A percentile compares a stretch with the other conserved stretches of the same genome.
These are phyloP conservation scores for Avicennia marina DNA, from an alignment of 257 asterid species.

Conservation along the genomic window DNA sequence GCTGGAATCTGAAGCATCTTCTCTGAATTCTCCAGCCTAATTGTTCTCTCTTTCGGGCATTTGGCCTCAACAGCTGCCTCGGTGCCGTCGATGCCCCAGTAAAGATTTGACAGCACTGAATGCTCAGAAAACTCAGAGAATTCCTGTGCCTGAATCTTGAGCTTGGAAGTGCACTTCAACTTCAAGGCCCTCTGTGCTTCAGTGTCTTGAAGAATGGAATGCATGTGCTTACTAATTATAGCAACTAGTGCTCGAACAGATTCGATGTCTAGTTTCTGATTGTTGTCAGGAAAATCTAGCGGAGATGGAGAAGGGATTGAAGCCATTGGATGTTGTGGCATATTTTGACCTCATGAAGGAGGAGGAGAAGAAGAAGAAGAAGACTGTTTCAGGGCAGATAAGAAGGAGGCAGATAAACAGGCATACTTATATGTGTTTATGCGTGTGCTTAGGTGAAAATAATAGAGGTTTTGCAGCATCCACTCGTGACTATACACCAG, in stretches of 20 bases:
- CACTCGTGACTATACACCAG: constrained; percentile 41
- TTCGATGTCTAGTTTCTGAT: constrained; percentile 45
- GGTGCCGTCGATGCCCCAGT: constrained; percentile 64
- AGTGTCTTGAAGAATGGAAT: constrained; percentile 28
- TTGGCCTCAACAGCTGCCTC: constrained; percentile 40
- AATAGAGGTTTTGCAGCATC: constrained; percentile 7
- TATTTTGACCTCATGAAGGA: constrained; percentile 32
- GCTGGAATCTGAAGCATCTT: constrained; percentile 88
- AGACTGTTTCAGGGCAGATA: constrained; percentile 11
- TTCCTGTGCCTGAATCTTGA: constrained; percentile 45
- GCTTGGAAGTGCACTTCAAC: constrained; percentile 49
- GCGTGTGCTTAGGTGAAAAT: not conserved
- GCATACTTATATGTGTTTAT: constrained; percentile 9
- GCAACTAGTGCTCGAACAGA: constrained; percentile 39
- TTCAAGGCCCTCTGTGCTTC: constrained; percentile 38
- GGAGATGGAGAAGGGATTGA: constrained; percentile 28
- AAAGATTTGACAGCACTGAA: constrained; percentile 65
- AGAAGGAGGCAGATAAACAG: constrained; percentile 7
- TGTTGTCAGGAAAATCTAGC: constrained; percentile 21
- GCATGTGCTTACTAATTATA: constrained; percentile 42
- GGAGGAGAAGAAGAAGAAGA: constrained; percentile 5
- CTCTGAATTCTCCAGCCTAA: constrained; percentile 51
- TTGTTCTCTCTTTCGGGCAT: constrained; percentile 24
- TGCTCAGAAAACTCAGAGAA: constrained; percentile 67
- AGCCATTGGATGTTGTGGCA: constrained; percentile 41